phyloP scores from a whole-genome alignment of 176 grass and related monocot species.

The maize (Zea mays) region Zm-B73-REFERENCE-NAM-5.0 NC_050099.1:204241501-204242000 shows the following conservation, averaged over 20 bases:
- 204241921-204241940: constrained; percentile 3
- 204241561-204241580: constrained; percentile 26
- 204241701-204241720: constrained; percentile 53
- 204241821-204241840: constrained; percentile 50
- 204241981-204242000: constrained; percentile 92
- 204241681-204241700: constrained; percentile 54
- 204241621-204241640: constrained; percentile 61
- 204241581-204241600: constrained; percentile 21
- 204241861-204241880: constrained; percentile 89
- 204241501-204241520: constrained; percentile 94
- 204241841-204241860: constrained; percentile 77
- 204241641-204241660: constrained; percentile 97
- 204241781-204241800: constrained; percentile 67
- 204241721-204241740: constrained; percentile 77
- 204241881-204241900: constrained; percentile 7
- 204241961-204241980: constrained; percentile 36
- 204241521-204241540: constrained; percentile 98
- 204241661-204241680: constrained; percentile 89
- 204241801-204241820: constrained; percentile 64
- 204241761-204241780: constrained; percentile 45
- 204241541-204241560: constrained; percentile 94
- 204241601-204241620: background rate
- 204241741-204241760: constrained; percentile 56
- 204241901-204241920: constrained; percentile 15
- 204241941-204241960: background rate